Evolutionary conservation across 306 rosid species (phyloP).

Genomic region (Parietaria judaica): DNA sequence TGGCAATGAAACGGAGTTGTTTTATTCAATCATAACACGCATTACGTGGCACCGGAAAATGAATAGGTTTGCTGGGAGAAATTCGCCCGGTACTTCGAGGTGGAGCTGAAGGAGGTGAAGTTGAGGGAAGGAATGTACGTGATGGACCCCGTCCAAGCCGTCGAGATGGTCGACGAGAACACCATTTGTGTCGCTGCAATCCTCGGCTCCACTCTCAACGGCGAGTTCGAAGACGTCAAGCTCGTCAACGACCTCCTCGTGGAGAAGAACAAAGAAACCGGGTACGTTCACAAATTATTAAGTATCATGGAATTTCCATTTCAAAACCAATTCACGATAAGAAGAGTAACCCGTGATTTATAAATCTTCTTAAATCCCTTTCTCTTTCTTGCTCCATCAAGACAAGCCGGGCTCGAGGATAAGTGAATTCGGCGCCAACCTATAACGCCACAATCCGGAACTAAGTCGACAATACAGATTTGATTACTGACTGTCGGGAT

Average conservation of each 20-base stretch:
- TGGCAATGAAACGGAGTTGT: no score
- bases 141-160: constrained; percentile 82
- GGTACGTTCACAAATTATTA: constrained; percentile 39
- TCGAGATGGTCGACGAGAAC: constrained; percentile 86
- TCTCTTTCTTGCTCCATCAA: no score
- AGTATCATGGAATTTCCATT: no score
- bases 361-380: no score
- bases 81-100: constrained; percentile 95
- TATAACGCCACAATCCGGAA: no score
- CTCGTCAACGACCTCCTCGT: constrained; percentile 62
- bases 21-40: no score
- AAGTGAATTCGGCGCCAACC: no score
- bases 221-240: constrained; percentile 95
- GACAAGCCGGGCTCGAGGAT: no score
- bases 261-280: constrained; percentile 66
- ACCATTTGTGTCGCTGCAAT: constrained; percentile 95
- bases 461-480: no score
- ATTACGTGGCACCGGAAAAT: constrained; percentile 1
- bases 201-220: constrained; percentile 84
- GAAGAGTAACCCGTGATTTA: no score
- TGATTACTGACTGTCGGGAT: not conserved
- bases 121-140: constrained; percentile 61
- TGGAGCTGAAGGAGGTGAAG: constrained; percentile 85
- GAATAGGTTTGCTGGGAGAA: constrained; percentile 91
- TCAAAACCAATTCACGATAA: no score